These are phyloP conservation scores for Kwoniella heveanensis DNA, from an alignment of 768 basidiomycete genomes.

Conservation along the genomic window DNA sequence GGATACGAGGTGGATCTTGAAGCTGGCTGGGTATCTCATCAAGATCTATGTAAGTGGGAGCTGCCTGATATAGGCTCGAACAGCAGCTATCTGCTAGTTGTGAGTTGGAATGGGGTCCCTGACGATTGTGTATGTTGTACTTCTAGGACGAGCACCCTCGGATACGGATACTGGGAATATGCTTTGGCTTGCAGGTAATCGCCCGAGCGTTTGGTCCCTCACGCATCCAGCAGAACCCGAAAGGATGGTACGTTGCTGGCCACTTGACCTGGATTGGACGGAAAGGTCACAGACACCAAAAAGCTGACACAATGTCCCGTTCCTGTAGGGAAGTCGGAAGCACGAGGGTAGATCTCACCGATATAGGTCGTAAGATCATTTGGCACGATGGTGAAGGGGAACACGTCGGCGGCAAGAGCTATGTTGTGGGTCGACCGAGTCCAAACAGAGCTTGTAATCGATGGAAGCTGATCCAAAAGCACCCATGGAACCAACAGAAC, in stretches of 20 bases:
- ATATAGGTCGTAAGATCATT: slow-evolving; percentile 33
- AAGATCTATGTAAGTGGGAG: slow-evolving; percentile 24
- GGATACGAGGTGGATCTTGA: slow-evolving; percentile 43
- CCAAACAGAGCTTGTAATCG: too few species aligned
- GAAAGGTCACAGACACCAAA: not conserved
- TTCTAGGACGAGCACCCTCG: slow-evolving; percentile 36
- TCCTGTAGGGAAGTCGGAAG: slow-evolving; percentile 43
- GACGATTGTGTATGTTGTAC: not conserved
- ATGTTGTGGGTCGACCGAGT: slow-evolving; percentile 29
- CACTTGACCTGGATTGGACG: not conserved
- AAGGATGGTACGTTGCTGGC: slow-evolving; percentile 37
- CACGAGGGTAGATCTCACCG: slow-evolving; percentile 37
- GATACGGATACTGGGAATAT: slow-evolving; percentile 40
- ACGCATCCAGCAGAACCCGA: slow-evolving; percentile 34
- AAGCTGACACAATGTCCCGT: too few species aligned
- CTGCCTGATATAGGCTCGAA: too few species aligned
- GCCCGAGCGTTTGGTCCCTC: slow-evolving; percentile 42
- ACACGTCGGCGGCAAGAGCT: slow-evolving; percentile 17
- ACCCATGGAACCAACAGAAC: too few species aligned
- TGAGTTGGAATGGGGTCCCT: too few species aligned
- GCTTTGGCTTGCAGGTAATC: slow-evolving; percentile 44
- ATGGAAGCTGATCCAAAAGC: too few species aligned
- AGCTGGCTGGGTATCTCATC: slow-evolving; percentile 43
- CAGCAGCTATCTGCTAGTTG: not conserved
- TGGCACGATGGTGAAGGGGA: slow-evolving; percentile 27